A percentile compares a stretch with the other conserved stretches of the same genome.
Evolutionary conservation across 2,329 filamentous ascomycete species (phyloP).

Genomic region (Clonostachys solani): DNA sequence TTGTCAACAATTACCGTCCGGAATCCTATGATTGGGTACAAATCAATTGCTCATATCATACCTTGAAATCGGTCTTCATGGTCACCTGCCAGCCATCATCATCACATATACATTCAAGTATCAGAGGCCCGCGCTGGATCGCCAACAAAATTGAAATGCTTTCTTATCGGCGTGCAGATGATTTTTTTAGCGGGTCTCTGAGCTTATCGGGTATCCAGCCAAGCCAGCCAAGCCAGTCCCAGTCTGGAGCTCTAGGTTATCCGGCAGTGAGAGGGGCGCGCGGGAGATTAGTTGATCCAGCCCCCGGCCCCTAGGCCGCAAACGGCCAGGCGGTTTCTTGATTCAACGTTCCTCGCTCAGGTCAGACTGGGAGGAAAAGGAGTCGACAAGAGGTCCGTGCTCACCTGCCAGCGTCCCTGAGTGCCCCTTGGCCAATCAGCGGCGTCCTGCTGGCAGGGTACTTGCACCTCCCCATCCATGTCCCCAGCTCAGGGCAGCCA

Average conservation of each 20-base stretch:
- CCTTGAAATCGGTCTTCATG: constrained; percentile 99
- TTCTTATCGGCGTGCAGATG: constrained; percentile 9
- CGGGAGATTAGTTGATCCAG: constrained; percentile 29
- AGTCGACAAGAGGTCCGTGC: constrained; percentile 3
- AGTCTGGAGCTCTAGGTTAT: neutral
- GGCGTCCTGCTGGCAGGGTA: too few relatives aligned
- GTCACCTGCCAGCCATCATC: constrained; percentile 34
- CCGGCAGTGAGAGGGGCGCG: constrained; percentile 4
- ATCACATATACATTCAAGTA: constrained; percentile 8
- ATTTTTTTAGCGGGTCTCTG: constrained; percentile 15
- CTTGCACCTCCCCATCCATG: neutral
- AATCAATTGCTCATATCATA: constrained; percentile 30
- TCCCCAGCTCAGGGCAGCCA: constrained; percentile 7
- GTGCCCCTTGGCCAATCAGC: constrained; percentile 18
- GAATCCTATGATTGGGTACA: neutral
- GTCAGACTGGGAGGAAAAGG: neutral
- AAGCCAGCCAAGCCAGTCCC: neutral
- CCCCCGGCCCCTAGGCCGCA: neutral
- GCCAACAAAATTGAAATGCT: constrained; percentile 14
- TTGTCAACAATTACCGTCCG: neutral
- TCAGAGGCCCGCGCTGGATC: constrained; percentile 8
- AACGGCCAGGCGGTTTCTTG: constrained; percentile 7
- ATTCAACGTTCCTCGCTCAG: neutral
- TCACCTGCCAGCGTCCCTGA: neutral
- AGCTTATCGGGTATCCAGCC: neutral